A percentile compares a stretch with the other conserved stretches of the same genome.
Evolutionary conservation across 2,329 filamentous ascomycete species (phyloP).

Genomic region (Monilinia polystroma): DNA sequence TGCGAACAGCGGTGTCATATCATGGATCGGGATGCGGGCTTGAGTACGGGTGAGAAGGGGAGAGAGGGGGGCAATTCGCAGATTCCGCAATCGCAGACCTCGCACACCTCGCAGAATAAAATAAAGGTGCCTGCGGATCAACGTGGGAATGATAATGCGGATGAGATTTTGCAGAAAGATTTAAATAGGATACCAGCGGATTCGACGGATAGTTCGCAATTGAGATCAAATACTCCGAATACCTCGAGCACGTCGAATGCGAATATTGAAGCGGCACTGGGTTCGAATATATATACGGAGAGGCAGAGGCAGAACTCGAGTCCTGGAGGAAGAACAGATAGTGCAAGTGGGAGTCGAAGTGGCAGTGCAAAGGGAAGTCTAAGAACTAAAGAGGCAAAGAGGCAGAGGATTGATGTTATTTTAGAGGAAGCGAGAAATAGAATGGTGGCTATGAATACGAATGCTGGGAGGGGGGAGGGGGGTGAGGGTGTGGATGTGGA

Average conservation of each 20-base stretch:
- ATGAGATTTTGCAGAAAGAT: neutral
- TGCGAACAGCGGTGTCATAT: neutral
- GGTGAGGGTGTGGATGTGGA: neutral
- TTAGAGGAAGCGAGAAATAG: slow-evolving; percentile 32
- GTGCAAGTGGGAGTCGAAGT: neutral
- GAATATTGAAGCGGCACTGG: neutral
- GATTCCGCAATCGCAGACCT: too few relatives aligned
- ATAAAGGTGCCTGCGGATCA: neutral
- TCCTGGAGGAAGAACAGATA: neutral
- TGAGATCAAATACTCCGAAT: neutral
- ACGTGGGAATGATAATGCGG: neutral
- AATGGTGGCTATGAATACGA: slow-evolving; percentile 22
- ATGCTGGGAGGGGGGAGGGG: neutral
- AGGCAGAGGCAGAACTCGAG: neutral
- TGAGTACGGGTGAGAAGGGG: neutral
- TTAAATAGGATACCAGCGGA: neutral
- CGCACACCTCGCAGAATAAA: too few relatives aligned
- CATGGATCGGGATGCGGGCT: neutral
- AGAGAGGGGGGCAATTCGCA: neutral
- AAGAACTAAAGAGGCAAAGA: neutral
- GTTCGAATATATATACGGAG: neutral
- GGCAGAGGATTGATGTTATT: slow-evolving; percentile 32
- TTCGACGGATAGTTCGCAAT: neutral
- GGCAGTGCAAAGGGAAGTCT: neutral
- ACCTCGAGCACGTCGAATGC: neutral